Percentiles rank a stretch among this genome's conserved stretches.
Evolutionary conservation across 2,329 filamentous ascomycete genomes (phyloP).

Genomic region (Trichoderma atroviride): DNA sequence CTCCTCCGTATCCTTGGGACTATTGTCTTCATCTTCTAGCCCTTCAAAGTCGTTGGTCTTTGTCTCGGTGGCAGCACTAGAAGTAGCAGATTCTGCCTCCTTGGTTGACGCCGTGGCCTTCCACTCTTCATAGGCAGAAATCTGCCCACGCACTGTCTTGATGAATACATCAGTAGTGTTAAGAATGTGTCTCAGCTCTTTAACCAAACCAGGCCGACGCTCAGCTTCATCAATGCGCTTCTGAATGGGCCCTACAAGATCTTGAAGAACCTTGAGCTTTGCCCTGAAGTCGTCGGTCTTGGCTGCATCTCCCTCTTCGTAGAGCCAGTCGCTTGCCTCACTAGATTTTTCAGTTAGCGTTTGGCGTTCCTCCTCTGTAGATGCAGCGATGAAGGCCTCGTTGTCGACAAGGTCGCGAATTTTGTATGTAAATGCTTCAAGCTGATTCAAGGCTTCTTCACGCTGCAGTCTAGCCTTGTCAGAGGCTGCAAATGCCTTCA

Average conservation of each 20-base stretch:
- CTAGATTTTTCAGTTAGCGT: constrained; percentile 69
- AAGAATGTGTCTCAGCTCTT: constrained; percentile 69
- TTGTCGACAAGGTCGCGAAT: constrained; percentile 80
- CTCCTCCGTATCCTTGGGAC: constrained; percentile 50
- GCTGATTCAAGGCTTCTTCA: constrained; percentile 86
- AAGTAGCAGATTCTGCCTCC: constrained; percentile 45
- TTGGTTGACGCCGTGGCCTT: constrained; percentile 55
- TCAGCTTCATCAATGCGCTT: constrained; percentile 72
- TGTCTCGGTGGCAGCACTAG: constrained; percentile 51
- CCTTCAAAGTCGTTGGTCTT: constrained; percentile 65
- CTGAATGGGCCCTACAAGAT: constrained; percentile 76
- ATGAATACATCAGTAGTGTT: constrained; percentile 72
- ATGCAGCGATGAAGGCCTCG: constrained; percentile 70
- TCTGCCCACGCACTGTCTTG: constrained; percentile 68
- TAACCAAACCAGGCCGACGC: constrained; percentile 70
- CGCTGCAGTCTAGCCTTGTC: constrained; percentile 75
- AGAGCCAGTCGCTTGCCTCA: constrained; percentile 84
- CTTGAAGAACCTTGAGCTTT: constrained; percentile 75
- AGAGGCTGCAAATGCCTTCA: constrained; percentile 83
- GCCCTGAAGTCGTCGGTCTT: constrained; percentile 72
- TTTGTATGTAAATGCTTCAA: constrained; percentile 93
- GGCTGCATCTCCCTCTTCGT: constrained; percentile 79
- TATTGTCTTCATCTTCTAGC: constrained; percentile 71
- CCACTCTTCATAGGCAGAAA: constrained; percentile 67
- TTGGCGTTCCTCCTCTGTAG: constrained; percentile 68